Evolutionary conservation across 2,329 filamentous ascomycete species (phyloP).

Genomic region (Fusarium sp.): DNA sequence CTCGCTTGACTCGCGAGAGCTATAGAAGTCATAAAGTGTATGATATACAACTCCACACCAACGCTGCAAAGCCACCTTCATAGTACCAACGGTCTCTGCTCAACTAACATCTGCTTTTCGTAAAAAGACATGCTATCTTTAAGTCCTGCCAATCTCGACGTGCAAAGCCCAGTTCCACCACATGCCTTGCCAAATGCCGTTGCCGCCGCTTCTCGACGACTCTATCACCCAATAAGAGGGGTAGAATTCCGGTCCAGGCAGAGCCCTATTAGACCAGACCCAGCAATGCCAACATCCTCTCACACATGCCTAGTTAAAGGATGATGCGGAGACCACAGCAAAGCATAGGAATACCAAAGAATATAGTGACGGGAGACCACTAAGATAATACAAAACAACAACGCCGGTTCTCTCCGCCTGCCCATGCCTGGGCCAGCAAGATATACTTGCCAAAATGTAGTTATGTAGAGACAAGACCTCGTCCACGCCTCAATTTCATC

Average conservation of each 20-base stretch:
- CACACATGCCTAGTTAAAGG: conserved; percentile 5
- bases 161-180: conserved; percentile 5
- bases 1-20: conserved; percentile 19
- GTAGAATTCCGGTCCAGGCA: conserved; percentile 33
- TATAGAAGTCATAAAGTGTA: conserved; percentile 39
- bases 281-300: conserved; percentile 13
- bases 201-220: conserved; percentile 37
- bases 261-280: conserved; percentile 39
- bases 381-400: conserved; percentile 42
- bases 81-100: conserved; percentile 9
- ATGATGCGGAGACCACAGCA: neutral
- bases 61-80: conserved; percentile 7
- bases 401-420: conserved; percentile 40
- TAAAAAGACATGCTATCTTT: neutral
- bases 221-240: conserved; percentile 37
- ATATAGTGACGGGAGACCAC: conserved; percentile 29
- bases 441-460: conserved; percentile 36
- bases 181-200: conserved; percentile 7
- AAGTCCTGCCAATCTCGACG: conserved; percentile 43
- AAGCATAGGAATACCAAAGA: conserved; percentile 22
- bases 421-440: conserved; percentile 34
- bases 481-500: conserved; percentile 27
- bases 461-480: conserved; percentile 32
- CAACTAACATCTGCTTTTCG: conserved; percentile 23
- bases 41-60: conserved; percentile 34